These are phyloP conservation scores for Wickerhamiella lipophila DNA, from an alignment of 805 yeast genomes.

Conservation along the genomic window DNA sequence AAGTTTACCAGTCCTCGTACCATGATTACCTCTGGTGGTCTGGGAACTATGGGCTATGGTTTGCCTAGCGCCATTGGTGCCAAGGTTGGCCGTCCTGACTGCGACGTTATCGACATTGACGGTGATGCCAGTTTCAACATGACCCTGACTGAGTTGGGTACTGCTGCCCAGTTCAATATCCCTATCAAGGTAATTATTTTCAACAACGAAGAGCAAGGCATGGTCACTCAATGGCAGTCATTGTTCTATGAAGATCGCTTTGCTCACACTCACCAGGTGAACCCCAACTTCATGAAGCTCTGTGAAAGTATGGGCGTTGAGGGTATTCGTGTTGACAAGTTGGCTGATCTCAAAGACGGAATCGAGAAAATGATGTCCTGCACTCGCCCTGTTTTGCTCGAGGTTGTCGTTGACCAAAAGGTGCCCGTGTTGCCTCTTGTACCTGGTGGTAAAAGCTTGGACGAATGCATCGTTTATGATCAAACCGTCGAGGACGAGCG, in stretches of 20 bases:
- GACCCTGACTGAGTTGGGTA: slow-evolving; percentile 85
- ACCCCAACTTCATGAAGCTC: slow-evolving; percentile 85
- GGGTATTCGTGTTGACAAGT: slow-evolving; percentile 61
- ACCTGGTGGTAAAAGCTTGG: slow-evolving; percentile 87
- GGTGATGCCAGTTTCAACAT: slow-evolving; percentile 99
- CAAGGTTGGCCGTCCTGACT: slow-evolving; percentile 89
- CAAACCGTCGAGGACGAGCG: slow-evolving; percentile 59
- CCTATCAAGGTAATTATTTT: slow-evolving; percentile 82
- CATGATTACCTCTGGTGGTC: slow-evolving; percentile 95
- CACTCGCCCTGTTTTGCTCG: slow-evolving; percentile 78
- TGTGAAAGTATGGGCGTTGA: slow-evolving; percentile 90
- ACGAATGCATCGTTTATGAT: slow-evolving; percentile 83
- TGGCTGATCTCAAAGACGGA: slow-evolving; percentile 48
- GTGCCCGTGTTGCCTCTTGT: slow-evolving; percentile 98
- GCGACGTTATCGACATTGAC: slow-evolving; percentile 89
- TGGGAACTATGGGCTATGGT: slow-evolving; percentile 98
- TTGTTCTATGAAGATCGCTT: slow-evolving; percentile 93
- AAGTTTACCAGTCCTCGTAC: slow-evolving; percentile 88
- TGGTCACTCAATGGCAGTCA: slow-evolving; percentile 99
- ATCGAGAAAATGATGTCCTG: slow-evolving; percentile 57
- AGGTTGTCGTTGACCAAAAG: slow-evolving; percentile 77
- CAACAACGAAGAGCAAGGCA: slow-evolving; percentile 98
- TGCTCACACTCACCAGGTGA: slow-evolving; percentile 93
- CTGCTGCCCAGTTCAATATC: slow-evolving; percentile 87
- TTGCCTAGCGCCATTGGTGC: slow-evolving; percentile 98